Percentiles rank a stretch among this genome's conserved stretches.
Conservation (phyloP, 1,284 basidiomycete species). For the Cutaneotrichosporon cavernicola region DNA sequence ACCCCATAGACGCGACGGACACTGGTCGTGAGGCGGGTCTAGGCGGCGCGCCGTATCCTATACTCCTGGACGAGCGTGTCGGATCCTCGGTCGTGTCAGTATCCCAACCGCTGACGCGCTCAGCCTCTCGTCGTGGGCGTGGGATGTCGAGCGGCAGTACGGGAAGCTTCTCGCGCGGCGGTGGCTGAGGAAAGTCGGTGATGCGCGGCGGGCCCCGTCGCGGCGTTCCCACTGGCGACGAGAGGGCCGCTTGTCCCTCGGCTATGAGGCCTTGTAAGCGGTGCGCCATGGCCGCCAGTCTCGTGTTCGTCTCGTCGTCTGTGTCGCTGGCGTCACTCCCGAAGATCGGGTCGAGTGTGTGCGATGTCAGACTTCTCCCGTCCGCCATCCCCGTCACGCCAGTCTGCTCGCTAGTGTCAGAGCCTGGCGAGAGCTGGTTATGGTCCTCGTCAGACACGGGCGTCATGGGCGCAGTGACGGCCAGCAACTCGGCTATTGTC, state of each 20-base stretch:
- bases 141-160: neutral
- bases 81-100: constrained; percentile 6
- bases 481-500: constrained; percentile 17
- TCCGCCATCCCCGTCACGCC: neutral
- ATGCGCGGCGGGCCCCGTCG: neutral
- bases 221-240: constrained; percentile 1
- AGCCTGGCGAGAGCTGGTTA: neutral
- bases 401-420: neutral
- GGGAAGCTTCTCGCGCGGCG: neutral
- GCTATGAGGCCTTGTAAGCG: constrained; percentile 19
- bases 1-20: neutral
- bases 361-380: neutral
- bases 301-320: constrained; percentile 11
- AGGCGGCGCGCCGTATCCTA: neutral
- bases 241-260: constrained; percentile 21
- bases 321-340: neutral
- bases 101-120: neutral
- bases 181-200: neutral
- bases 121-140: neutral
- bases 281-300: constrained; percentile 21
- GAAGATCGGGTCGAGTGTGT: neutral
- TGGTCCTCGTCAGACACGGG: neutral
- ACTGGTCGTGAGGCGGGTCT: neutral
- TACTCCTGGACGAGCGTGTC: neutral
- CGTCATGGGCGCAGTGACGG: neutral